Conservation (phyloP, 257 asterid genomes). For the Lithospermum erythrorhizon region DNA sequence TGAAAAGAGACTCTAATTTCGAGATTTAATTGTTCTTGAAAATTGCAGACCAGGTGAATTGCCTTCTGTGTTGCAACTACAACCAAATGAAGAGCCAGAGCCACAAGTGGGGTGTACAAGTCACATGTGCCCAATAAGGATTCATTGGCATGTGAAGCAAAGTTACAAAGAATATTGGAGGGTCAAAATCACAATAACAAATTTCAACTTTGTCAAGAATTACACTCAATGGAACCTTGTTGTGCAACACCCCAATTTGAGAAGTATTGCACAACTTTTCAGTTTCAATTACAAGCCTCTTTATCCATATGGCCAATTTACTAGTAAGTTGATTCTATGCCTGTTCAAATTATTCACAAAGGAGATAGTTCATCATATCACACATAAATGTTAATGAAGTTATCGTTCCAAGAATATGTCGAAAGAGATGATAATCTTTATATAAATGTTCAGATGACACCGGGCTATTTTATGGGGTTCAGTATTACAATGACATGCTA, state of each 20-base stretch:
- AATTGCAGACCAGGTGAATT: conserved; percentile 28
- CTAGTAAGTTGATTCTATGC: conserved; percentile 28
- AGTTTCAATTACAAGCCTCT: conserved; percentile 80
- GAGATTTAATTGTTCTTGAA: not conserved
- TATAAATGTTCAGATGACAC: conserved; percentile 40
- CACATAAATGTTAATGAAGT: too few species aligned
- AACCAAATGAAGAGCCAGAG: conserved; percentile 24
- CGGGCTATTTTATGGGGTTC: conserved; percentile 62
- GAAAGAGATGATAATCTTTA: not conserved
- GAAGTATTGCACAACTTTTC: conserved; percentile 46
- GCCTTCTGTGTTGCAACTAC: conserved; percentile 35
- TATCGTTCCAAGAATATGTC: not conserved
- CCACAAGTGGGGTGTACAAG: conserved; percentile 41
- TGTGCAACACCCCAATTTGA: conserved; percentile 62
- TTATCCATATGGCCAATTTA: conserved; percentile 32
- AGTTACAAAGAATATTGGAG: conserved; percentile 71
- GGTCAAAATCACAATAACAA: conserved; percentile 55
- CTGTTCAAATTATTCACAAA: not conserved
- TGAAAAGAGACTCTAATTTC: not conserved
- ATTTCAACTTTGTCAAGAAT: conserved; percentile 42
- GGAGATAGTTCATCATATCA: too few species aligned
- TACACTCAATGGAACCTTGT: conserved; percentile 70
- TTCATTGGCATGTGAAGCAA: conserved; percentile 72
- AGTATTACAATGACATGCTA: conserved; percentile 59
- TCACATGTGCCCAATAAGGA: conserved; percentile 71